Evolutionary conservation across 2,329 filamentous ascomycete species (phyloP), one percentile per base, ranked within the genome.

Genomic region (Claviceps digitariae): DNA sequence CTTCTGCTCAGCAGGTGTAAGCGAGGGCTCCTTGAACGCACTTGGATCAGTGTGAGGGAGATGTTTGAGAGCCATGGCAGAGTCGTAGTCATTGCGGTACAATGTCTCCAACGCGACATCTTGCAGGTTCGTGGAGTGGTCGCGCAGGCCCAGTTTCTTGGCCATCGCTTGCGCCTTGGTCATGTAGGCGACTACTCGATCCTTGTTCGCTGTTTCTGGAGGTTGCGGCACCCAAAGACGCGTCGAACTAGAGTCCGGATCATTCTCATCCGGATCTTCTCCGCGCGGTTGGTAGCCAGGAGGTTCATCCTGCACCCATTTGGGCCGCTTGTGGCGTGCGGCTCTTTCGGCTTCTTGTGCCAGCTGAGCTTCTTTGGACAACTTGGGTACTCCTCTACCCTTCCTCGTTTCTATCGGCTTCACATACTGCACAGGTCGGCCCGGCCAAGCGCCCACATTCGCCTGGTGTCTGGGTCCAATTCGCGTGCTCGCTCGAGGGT

Each of bases 261-360:
- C 86, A 57, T 86, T 79, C 58, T 85, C 74, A 62, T 77, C 67
- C 66, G 78, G 65, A 65, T 97, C 91, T 60, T 90, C 86, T 27
- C 93, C 93, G 55, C 93, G 85, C 51, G 78, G 78, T 20, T 94
- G 78, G 64, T 94, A 98, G 7, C 93, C 93, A 3, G 80, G 71
- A 0, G 93, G 93, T 65, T 93, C 88, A 61, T 97, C 93, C 72
- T 94, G 84, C 34, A 97, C 78, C 89, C 90, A 96, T 67, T 90
- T 93, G 0, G 91, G 91, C 21, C 90, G 83, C 58, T 84, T 88
- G 53, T 90, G 88, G 56, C 83, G 83, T 58, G 84, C 82, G 43
- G 82, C 76, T 60, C 87, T 90, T 59, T 96, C 89, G 8, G 85
- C 84, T 67, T 96, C 91, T 7, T 90, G 73, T 2, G 84, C 82